Evolutionary conservation across 1,139 yeast genomes (phyloP).

Genomic region (Sugiyamaella grinbergsii): DNA sequence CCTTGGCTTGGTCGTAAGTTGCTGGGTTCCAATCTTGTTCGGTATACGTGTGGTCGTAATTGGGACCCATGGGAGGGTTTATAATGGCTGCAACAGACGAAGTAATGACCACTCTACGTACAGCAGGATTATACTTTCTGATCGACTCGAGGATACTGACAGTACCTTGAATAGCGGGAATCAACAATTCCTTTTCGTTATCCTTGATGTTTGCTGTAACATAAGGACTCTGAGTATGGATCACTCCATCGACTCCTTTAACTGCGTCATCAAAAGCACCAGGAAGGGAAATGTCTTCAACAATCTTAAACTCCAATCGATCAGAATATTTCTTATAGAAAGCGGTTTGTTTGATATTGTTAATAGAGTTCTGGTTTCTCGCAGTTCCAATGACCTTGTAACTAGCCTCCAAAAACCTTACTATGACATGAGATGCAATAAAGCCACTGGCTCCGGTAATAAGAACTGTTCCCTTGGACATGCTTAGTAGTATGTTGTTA

Average conservation of each 20-base stretch:
- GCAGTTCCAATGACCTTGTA: conserved; percentile 12
- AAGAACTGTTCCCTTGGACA: conserved; percentile 39
- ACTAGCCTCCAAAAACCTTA: conserved; percentile 34
- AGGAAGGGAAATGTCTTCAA: conserved; percentile 50
- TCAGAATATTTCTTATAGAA: conserved; percentile 16
- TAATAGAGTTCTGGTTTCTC: conserved; percentile 6
- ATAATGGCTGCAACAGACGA: conserved; percentile 53
- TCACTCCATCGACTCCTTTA: conserved; percentile 52
- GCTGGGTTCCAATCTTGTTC: conserved; percentile 20
- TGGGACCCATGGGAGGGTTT: conserved; percentile 19
- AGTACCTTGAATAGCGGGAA: conserved; percentile 57
- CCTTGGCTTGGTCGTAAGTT: conserved; percentile 16
- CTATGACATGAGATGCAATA: conserved; percentile 54
- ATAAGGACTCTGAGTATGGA: conserved; percentile 65
- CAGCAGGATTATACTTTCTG: conserved; percentile 48
- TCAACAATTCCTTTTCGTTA: conserved; percentile 36
- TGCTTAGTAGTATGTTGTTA: no score
- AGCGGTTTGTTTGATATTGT: background rate
- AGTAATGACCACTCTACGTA: conserved; percentile 54
- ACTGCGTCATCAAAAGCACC: conserved; percentile 58
- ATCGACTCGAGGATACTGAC: conserved; percentile 47
- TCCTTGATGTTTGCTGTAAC: conserved; percentile 44
- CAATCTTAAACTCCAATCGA: conserved; percentile 51
- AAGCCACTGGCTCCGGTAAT: conserved; percentile 64
- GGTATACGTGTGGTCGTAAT: conserved; percentile 8